A percentile compares a stretch with the other conserved stretches of the same genome.
Conservation (phyloP, 2,329 filamentous ascomycete species). For the Fonsecaea nubica region DNA sequence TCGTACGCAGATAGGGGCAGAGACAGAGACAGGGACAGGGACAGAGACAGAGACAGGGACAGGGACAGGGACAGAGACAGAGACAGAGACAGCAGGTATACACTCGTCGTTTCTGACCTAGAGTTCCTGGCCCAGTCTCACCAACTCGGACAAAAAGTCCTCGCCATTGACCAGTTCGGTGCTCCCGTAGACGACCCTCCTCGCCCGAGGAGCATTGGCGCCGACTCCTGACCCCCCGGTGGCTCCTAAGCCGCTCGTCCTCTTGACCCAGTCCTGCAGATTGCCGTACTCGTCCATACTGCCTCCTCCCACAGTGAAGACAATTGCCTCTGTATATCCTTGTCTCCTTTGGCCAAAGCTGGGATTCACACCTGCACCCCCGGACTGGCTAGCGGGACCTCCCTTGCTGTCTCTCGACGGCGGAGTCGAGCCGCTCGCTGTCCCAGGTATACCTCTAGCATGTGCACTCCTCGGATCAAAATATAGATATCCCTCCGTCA, state of each 20-base stretch:
- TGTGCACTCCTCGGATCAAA: slow-evolving; percentile 95
- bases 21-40: not conserved
- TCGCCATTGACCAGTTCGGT: slow-evolving; percentile 74
- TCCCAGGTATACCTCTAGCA: slow-evolving; percentile 85
- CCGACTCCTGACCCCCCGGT: slow-evolving; percentile 51
- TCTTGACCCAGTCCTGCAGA: slow-evolving; percentile 90
- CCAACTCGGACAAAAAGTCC: slow-evolving; percentile 65
- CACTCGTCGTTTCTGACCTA: not conserved
- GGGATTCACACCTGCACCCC: slow-evolving; percentile 59
- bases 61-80: too few species aligned
- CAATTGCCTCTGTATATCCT: slow-evolving; percentile 86
- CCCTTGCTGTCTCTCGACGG: slow-evolving; percentile 43
- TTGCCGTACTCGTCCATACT: slow-evolving; percentile 99
- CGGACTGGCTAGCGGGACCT: slow-evolving; percentile 44
- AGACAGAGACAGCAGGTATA: not conserved
- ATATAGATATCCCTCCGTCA: slow-evolving; percentile 96
- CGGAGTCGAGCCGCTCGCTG: slow-evolving; percentile 67
- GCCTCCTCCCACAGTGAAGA: slow-evolving; percentile 94
- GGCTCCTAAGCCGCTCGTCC: slow-evolving; percentile 67
- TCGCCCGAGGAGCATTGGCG: slow-evolving; percentile 61
- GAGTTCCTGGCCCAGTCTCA: slow-evolving; percentile 55
- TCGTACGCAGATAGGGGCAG: too few species aligned
- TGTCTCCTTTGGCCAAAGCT: slow-evolving; percentile 91
- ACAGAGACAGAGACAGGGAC: not conserved
- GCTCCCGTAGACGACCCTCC: slow-evolving; percentile 91